A percentile compares a stretch with the other conserved stretches of the same genome.
phyloP scores from a whole-genome alignment of 106 monocot species.

The Acorus gramineus region DNA sequence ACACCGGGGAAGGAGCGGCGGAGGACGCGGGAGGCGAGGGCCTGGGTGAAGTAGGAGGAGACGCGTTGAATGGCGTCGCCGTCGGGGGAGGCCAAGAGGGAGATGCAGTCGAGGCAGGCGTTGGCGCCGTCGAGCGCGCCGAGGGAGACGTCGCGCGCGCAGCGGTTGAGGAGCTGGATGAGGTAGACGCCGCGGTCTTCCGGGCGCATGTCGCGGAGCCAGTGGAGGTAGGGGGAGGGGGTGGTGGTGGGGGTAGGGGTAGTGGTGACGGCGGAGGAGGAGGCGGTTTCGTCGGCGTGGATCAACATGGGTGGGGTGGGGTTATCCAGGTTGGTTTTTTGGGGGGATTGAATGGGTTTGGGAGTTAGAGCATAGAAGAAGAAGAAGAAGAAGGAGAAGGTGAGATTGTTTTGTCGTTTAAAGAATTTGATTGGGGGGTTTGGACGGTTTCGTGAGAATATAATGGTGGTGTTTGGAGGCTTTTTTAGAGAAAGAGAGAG shows the following conservation, averaged over 20 bases:
- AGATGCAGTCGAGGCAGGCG: constrained; percentile 46
- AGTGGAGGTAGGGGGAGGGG: constrained; percentile 3
- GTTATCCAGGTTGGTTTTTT: too few species aligned
- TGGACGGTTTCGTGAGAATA: too few species aligned
- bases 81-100: constrained; percentile 42
- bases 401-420: too few species aligned
- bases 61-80: constrained; percentile 78
- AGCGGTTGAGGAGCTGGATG: constrained; percentile 68
- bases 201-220: constrained; percentile 45
- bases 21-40: constrained; percentile 40
- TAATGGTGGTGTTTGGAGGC: too few species aligned
- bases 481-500: too few species aligned
- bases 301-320: too few species aligned
- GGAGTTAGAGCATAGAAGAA: too few species aligned
- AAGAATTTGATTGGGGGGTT: too few species aligned
- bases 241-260: constrained; percentile 1
- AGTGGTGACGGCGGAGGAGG: constrained; percentile 14
- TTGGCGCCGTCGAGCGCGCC: constrained; percentile 42
- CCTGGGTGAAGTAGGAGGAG: constrained; percentile 50
- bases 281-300: too few species aligned
- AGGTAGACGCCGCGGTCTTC: constrained; percentile 66
- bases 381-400: too few species aligned
- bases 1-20: constrained; percentile 11
- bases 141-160: constrained; percentile 46
- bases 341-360: too few species aligned